Base-by-base conservation (phyloP, 495 filamentous ascomycete species). In the Penicillium ochrochloron region DNA sequence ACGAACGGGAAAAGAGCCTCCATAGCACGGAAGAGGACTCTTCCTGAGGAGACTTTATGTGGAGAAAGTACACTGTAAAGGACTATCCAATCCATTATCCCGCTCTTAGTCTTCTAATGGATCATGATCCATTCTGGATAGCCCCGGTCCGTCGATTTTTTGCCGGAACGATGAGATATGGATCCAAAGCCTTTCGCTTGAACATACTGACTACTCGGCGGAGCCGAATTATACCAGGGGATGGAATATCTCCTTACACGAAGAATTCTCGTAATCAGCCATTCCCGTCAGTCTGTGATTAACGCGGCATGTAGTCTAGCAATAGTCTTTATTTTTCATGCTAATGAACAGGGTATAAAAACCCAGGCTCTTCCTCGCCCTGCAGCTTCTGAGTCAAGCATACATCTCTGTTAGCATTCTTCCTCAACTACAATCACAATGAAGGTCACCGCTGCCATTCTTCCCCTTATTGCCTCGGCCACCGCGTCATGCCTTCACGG, bases 401-500 rank as follows among this genome's bases (percentile, higher is more conserved):
- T 44, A 19, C 17, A 44, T 44, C 41, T 44, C 35, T 44, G 19
- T 5, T 17, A 19, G 17, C 17, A n/a, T 19, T 44, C 5, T 44
- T 44, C 41, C 17, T 7, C 1, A n/a, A 19, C 21, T 44, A 44
- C 35, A 39, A 5, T 59, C 55, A 62, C 27, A 55, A 67, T 67
- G 65, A 67, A 67, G 65, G 35, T 63, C 11, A 21, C 65, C 31
- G 14, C 48, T 19, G 34, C 65, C 35, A 57, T 67, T 37, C 60
- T 67, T 19, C 57, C 65, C 23, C 51, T 67, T 19, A n/a, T 67
- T 23, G 29, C 60, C 29, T 39, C 57, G 41, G 65, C 31, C 8
- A 57, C 65, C 27, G 65, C 65, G 5, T 63, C 65, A 23, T 63
- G 65, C 61, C 60, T 67, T 41, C 65, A 56, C 14, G 65, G 65